Evolutionary conservation across 768 basidiomycete genomes (phyloP).

Genomic region (Vishniacozyma victoriae): DNA sequence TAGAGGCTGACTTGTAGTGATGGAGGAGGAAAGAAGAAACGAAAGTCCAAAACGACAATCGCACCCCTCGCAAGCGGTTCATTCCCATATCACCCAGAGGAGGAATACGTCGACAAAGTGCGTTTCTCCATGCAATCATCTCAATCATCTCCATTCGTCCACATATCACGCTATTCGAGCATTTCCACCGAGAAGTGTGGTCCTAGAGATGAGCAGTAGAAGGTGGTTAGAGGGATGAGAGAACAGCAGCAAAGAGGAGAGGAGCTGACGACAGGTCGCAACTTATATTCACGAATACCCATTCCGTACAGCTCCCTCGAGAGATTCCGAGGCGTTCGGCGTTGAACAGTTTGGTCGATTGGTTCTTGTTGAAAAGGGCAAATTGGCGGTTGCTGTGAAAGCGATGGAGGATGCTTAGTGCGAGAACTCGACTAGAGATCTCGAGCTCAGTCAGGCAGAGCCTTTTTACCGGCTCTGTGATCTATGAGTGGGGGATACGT

Average conservation of each 20-base stretch:
- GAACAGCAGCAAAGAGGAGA: too few species aligned
- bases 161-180: not conserved
- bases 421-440: not conserved
- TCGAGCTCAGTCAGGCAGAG: too few species aligned
- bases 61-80: constrained; percentile 48
- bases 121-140: constrained; percentile 17
- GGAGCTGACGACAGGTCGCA: constrained; percentile 50
- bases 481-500: too few species aligned
- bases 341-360: constrained; percentile 63
- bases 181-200: too few species aligned
- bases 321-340: constrained; percentile 65
- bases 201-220: too few species aligned
- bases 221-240: too few species aligned
- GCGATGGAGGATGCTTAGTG: constrained; percentile 27
- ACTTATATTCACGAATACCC: constrained; percentile 54
- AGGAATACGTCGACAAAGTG: constrained; percentile 66
- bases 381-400: constrained; percentile 15
- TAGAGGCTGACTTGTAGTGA: too few species aligned
- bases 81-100: constrained; percentile 80
- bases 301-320: constrained; percentile 55
- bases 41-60: constrained; percentile 45
- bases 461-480: too few species aligned
- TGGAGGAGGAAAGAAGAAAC: constrained; percentile 12
- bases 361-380: constrained; percentile 51
- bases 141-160: not conserved